Percentiles rank a stretch among this genome's conserved stretches.
phyloP scores from a whole-genome alignment of 2,329 filamentous ascomycete genomes.

The Hawksworthiomyces lignivorus region DNA sequence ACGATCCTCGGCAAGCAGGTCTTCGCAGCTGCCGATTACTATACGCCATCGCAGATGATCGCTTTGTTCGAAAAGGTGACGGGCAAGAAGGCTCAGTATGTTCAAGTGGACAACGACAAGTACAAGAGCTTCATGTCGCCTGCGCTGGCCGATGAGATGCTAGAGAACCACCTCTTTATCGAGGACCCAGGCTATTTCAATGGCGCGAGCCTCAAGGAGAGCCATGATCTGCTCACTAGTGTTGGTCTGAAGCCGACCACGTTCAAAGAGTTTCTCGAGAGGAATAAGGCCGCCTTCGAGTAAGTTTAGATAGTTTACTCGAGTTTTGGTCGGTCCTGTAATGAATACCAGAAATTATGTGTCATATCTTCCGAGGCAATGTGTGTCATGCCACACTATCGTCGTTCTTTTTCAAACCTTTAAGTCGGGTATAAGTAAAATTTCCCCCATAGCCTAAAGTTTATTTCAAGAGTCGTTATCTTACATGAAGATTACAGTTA shows the following conservation, averaged over 20 bases:
- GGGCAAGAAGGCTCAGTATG: conserved; percentile 28
- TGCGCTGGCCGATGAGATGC: conserved; percentile 37
- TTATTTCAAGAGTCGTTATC: too few species aligned
- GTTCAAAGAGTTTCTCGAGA: conserved; percentile 31
- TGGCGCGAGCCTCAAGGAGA: conserved; percentile 32
- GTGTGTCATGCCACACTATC: too few species aligned
- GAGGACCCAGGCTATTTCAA: conserved; percentile 46
- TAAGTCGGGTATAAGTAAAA: too few species aligned
- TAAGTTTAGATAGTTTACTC: too few species aligned
- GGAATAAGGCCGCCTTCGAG: too few species aligned
- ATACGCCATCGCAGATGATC: conserved; percentile 31
- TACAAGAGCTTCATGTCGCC: conserved; percentile 28
- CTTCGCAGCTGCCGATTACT: conserved; percentile 33
- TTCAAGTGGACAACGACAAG: conserved; percentile 29
- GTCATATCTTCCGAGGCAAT: too few species aligned
- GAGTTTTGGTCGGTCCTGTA: too few species aligned
- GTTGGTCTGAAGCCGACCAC: conserved; percentile 32
- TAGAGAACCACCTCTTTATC: conserved; percentile 46
- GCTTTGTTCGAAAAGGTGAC: conserved; percentile 29
- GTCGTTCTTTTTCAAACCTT: too few species aligned
- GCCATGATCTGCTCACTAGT: conserved; percentile 25
- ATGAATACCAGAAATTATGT: too few species aligned
- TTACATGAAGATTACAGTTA: too few species aligned
- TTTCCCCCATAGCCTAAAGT: too few species aligned
- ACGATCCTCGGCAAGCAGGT: conserved; percentile 34